Conservation (phyloP, 345 rosid species). For the Rhizophora apiculata region DNA sequence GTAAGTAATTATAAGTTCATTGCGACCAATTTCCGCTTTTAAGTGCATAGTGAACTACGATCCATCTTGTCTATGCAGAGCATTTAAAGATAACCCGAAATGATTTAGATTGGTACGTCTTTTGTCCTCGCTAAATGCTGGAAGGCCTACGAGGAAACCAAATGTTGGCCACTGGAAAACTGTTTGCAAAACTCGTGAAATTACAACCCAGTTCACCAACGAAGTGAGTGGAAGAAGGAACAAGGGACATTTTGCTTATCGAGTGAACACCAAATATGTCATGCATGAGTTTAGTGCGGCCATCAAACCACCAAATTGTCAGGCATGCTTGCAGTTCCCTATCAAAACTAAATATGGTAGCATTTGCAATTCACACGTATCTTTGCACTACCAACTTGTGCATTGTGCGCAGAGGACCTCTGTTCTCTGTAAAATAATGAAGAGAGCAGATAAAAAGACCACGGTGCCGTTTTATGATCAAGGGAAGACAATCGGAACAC, state of each 20-base stretch:
- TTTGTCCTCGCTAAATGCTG: not conserved
- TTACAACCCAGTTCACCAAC: not conserved
- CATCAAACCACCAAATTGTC: not conserved
- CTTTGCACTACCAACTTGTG: not conserved
- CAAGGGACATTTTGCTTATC: not conserved
- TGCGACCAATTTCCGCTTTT: not conserved
- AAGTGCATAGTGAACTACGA: not conserved
- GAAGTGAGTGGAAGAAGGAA: not conserved
- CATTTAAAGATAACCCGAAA: not conserved
- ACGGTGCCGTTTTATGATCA: not conserved
- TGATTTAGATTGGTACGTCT: not conserved
- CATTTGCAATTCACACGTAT: no score
- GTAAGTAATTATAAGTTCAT: not conserved
- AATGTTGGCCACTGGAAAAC: not conserved
- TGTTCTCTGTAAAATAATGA: constrained; percentile 6
- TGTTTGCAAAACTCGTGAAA: not conserved
- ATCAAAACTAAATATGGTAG: no score
- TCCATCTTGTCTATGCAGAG: not conserved
- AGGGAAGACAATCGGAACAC: not conserved
- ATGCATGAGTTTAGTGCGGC: constrained; percentile 2
- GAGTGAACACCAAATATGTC: not conserved
- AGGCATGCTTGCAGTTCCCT: no score
- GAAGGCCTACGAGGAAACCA: not conserved
- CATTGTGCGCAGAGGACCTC: not conserved
- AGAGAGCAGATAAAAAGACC: not conserved